A percentile compares a stretch with the other conserved stretches of the same genome.
phyloP scores from a whole-genome alignment of 2,329 filamentous ascomycete species.

The Xylariaceae sp. region DNA sequence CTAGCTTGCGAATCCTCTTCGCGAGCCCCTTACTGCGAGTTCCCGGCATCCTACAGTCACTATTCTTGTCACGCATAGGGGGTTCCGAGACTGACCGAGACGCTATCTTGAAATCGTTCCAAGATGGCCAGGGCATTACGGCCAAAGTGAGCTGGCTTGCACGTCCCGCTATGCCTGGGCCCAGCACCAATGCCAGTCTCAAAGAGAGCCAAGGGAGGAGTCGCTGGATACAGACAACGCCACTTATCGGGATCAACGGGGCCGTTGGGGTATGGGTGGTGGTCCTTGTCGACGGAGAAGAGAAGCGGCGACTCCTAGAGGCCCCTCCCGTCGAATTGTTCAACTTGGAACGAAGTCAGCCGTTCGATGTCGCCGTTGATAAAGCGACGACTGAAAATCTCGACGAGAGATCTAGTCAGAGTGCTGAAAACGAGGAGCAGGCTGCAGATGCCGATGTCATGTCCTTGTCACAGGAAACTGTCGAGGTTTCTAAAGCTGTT shows the following conservation, averaged over 20 bases:
- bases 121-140: constrained; percentile 64
- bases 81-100: constrained; percentile 44
- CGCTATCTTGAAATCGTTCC: constrained; percentile 53
- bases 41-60: constrained; percentile 60
- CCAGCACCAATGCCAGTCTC: not conserved
- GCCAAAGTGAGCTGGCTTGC: constrained; percentile 68
- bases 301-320: constrained; percentile 8
- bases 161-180: constrained; percentile 3
- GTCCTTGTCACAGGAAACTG: not conserved
- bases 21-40: constrained; percentile 62
- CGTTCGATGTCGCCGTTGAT: constrained; percentile 8
- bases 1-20: constrained; percentile 62
- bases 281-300: constrained; percentile 63
- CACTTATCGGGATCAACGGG: constrained; percentile 60
- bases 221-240: constrained; percentile 74
- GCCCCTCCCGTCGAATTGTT: constrained; percentile 14
- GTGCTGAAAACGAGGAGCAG: not conserved
- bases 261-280: constrained; percentile 75
- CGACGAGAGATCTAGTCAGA: constrained; percentile 2
- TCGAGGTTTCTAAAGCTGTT: not conserved
- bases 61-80: constrained; percentile 50
- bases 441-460: not conserved
- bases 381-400: not conserved
- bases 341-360: constrained; percentile 7
- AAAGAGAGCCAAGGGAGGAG: constrained; percentile 51